These are phyloP conservation scores for Tricholoma flavovirens DNA, from an alignment of 768 basidiomycete genomes.

Conservation along the genomic window DNA sequence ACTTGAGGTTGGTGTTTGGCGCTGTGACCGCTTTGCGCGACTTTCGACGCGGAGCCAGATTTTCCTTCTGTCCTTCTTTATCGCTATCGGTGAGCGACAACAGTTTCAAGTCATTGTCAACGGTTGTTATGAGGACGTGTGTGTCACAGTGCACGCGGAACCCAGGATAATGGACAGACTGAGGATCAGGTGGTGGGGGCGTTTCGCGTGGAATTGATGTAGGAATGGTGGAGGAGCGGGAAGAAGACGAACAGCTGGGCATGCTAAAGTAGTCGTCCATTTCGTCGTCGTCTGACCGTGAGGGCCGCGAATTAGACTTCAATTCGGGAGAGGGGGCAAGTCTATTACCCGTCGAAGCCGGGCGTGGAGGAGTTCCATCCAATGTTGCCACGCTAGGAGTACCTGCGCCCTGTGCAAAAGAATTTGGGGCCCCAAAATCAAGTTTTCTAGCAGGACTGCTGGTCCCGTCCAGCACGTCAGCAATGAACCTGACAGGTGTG, in stretches of 20 bases:
- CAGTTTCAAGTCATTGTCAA: conserved; percentile 1
- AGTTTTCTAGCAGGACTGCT: conserved; percentile 46
- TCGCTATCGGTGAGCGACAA: conserved; percentile 16
- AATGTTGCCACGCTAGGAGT: conserved; percentile 5
- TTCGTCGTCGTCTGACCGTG: conserved; percentile 11
- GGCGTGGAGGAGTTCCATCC: conserved; percentile 18
- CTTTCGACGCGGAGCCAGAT: conserved; percentile 43
- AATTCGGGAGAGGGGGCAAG: conserved; percentile 27
- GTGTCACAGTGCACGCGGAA: conserved; percentile 54
- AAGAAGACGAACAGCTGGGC: conserved; percentile 11
- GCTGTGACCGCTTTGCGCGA: conserved; percentile 33
- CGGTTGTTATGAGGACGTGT: conserved; percentile 15
- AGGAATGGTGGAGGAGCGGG: conserved; percentile 12
- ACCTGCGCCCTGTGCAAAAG: conserved; percentile 11
- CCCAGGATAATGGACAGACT: conserved; percentile 64
- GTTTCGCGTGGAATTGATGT: conserved; percentile 31
- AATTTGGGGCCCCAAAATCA: conserved; percentile 42
- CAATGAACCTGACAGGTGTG: conserved; percentile 15
- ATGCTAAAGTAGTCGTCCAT: conserved; percentile 20
- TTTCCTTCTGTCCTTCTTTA: conserved; percentile 51
- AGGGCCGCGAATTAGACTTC: conserved; percentile 3
- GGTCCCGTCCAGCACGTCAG: conserved; percentile 21
- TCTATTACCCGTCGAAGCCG: conserved; percentile 6
- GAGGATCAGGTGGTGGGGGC: conserved; percentile 39
- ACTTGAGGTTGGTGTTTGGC: conserved; percentile 15